Evolutionary conservation across 768 basidiomycete species (phyloP), one percentile per base, ranked within the genome.

Genomic region (Lyophyllum atratum): DNA sequence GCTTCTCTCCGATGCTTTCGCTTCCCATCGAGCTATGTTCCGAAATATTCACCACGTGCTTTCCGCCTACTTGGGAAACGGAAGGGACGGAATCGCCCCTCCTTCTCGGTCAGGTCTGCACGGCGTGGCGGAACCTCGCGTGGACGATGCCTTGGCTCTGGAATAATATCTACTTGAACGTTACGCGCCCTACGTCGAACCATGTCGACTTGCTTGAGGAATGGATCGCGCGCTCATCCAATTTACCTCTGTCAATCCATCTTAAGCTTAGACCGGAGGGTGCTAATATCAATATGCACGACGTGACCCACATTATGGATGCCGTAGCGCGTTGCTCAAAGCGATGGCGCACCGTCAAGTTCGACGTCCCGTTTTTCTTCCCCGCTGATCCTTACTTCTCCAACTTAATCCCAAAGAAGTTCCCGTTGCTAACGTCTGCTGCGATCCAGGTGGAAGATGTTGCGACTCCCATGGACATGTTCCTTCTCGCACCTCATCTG

Each of bases 61-160:
- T 58, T 46, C 52, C 59, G 0, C 24, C 55, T 25, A 21, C 46
- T 12, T 49, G 55, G 49, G 51, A 39, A 7, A 19, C 28, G n/a
- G 55, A 51, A 47, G 39, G 46, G 19, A 51, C 47, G 44, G 48
- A 17, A 2, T 52, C 60, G 10, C 67, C 69, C 10, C 58, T 70
- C 48, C 48, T 51, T 24, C 59, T 70, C 9, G 68, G 68, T 14
- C 56, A 64, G 19, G 66, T 72, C 14, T 72, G 68, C 47, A 62
- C 58, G 15, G 58, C 68, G 25, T 70, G 69, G 69, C 58, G 71
- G 21, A 59, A 65, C 11, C 62, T 70, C 48, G 69, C 67, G 24
- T 70, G 68, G 68, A 59, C 66, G n/a, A 68, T 69, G 54, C 69
- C 71, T 2, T 65, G 59, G 45, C 65, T 72, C 11, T 70, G 71